Base-by-base conservation (phyloP, 805 yeast species). In the Kazachstania africana region DNA sequence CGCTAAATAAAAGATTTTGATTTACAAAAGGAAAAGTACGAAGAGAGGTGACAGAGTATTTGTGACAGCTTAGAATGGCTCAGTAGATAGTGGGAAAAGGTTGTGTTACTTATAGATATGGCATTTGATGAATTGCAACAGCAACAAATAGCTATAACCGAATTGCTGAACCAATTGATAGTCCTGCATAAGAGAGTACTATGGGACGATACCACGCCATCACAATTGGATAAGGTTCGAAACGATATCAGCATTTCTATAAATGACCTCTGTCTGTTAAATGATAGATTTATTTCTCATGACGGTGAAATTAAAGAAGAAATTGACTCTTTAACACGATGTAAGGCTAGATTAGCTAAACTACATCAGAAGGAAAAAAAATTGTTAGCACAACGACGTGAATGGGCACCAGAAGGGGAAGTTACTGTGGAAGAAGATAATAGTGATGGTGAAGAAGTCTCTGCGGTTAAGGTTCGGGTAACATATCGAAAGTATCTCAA, bases 241-340 rank as follows among this genome's bases (percentile, higher is more conserved):
- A 43, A 32, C 4, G 55, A 53, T 33, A 47, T 54, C 20, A 29
- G 37, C 22, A 43, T 48, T 3, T 50, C 56, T 27, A 39, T 51
- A 16, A 45, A 48, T 27, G 58, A 54, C 34, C 21, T 51, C 18
- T 39, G 39, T 25, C 42, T 27, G 8, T 27, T 53, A 21, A 50
- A 53, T 35, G 40, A 43, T 13, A 35, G 44, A 39, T 36, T 51
- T 10, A 43, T 45, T 3, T 37, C 48, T 2, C 39, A 38, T 28
- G 45, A 48, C 33, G 56, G 55, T 8, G 39, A 44, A 16, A 37
- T 53, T 10, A 44, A 36, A 26, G 40, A 29, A 13, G 47, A 46
- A 27, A 41, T 53, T 10, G 37, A 30, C 3, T 17, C 21, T 8
- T 28, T 48, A 14, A 27, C 29, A 14, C 30, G 32, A 21, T 20